Base-by-base conservation (phyloP, 2,329 filamentous ascomycete genomes). In the Hypoxylon sp. region DNA sequence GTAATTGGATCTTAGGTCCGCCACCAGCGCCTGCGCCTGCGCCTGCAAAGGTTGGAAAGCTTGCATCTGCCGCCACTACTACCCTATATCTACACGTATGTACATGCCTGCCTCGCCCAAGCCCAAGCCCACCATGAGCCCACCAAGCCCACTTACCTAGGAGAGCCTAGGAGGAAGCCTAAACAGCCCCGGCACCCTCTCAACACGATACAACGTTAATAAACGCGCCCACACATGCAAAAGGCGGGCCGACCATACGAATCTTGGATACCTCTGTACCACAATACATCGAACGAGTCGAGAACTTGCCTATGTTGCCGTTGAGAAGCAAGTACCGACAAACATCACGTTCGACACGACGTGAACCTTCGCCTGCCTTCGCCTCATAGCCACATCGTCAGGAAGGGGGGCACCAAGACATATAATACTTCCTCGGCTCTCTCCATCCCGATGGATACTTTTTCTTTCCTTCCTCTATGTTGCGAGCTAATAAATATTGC, bases 181-280 rank as follows among this genome's bases (percentile, higher is more conserved):
- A 66, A 55, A 63, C 27, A 41, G 39, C 50, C 34, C 54, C 56
- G 34, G 39, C 51, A 39, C 50, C 52, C 53, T 53, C 21, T 52
- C 34, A 39, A 29, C 19, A 53, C 55, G 47, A 66, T 69, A 45
- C 55, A 51, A 69, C 66, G 27, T 69, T 53, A 63, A 67, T 67
- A 64, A 67, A 67, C 65, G 65, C 65, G 61, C 57, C 57, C 48
- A 55, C 61, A 53, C 61, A 46, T 53, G 55, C 45, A 65, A 65
- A 63, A 61, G 59, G 58, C 65, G 62, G 62, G 57, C 59, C 65
- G 59, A 56, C 52, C 55, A 43, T 63, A 32, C 34, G 30, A 46
- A 41, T 48, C 43, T 23, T 41, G 23, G 51, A 30, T 53, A 60
- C 23, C 23, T 43, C 37, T 60, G 59, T 60, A 63, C 55, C 23